Evolutionary conservation across 1,139 yeast species (phyloP).

Genomic region (Geotrichum bryndzae): DNA sequence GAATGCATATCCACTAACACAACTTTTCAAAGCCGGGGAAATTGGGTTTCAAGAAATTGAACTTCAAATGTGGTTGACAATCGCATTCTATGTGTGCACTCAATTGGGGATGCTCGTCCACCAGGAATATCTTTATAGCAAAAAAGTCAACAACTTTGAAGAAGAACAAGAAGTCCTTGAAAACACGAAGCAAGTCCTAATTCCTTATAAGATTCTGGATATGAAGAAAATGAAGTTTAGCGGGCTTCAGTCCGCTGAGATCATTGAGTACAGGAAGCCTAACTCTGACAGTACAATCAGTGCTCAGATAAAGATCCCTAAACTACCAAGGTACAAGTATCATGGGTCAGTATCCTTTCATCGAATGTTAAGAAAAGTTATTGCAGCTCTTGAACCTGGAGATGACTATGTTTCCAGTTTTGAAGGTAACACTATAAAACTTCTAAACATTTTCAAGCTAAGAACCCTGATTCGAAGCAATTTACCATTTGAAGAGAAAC

Average conservation of each 20-base stretch:
- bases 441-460: conserved; percentile 11
- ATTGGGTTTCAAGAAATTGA: neutral
- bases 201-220: neutral
- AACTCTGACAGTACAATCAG: neutral
- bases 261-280: neutral
- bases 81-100: neutral
- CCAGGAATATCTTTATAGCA: neutral
- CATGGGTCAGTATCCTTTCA: neutral
- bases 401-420: neutral
- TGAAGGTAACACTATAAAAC: conserved; percentile 5
- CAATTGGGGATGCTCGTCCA: neutral
- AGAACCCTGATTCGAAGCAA: conserved; percentile 1
- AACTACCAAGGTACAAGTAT: neutral
- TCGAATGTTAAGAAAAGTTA: neutral
- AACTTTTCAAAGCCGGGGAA: neutral
- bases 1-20: neutral
- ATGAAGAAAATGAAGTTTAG: neutral
- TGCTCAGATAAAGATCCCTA: neutral
- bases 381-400: neutral
- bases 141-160: neutral
- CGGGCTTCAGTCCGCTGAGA: neutral
- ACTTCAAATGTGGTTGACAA: neutral
- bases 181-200: neutral
- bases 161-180: neutral
- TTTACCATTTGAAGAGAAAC: neutral